Evolutionary conservation across 2,329 filamentous ascomycete genomes (phyloP).

Genomic region (Didymosphaeria variabile): DNA sequence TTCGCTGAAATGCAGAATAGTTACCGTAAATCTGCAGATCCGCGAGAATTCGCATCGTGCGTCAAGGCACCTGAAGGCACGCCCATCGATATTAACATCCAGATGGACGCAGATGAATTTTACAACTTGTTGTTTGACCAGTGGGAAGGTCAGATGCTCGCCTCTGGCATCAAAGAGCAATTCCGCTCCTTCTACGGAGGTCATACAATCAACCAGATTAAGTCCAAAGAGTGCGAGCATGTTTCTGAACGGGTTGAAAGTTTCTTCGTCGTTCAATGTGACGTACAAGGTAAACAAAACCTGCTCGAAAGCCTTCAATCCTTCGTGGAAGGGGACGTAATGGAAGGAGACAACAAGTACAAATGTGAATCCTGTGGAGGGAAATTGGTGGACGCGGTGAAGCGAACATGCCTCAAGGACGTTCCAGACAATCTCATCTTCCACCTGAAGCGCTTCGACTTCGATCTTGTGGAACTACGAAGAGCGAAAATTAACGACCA

Average conservation of each 20-base stretch:
- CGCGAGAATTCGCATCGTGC: constrained; percentile 73
- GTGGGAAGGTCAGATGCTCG: constrained; percentile 82
- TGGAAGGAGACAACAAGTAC: constrained; percentile 99
- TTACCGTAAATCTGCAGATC: constrained; percentile 76
- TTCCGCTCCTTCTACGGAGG: constrained; percentile 91
- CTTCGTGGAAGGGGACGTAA: constrained; percentile 95
- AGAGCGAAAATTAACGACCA: constrained; percentile 95
- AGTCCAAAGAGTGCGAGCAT: constrained; percentile 92
- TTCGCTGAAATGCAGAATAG: constrained; percentile 90
- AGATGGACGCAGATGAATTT: constrained; percentile 99
- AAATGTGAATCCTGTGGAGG: constrained; percentile 90
- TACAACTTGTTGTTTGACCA: constrained; percentile 93
- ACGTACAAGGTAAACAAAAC: constrained; percentile 89
- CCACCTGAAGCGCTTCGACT: constrained; percentile 89
- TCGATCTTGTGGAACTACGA: constrained; percentile 78
- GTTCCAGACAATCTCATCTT: constrained; percentile 95
- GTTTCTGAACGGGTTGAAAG: constrained; percentile 90
- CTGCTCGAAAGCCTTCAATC: constrained; percentile 89
- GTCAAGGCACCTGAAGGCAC: constrained; percentile 86
- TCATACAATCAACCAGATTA: constrained; percentile 91
- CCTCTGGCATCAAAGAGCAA: constrained; percentile 71
- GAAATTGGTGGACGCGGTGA: constrained; percentile 87
- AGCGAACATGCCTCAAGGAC: constrained; percentile 89
- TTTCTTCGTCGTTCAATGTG: constrained; percentile 94
- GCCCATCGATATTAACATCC: constrained; percentile 83